Conservation (phyloP, 202 grass and related monocot species). For the Panicum virgatum region DNA sequence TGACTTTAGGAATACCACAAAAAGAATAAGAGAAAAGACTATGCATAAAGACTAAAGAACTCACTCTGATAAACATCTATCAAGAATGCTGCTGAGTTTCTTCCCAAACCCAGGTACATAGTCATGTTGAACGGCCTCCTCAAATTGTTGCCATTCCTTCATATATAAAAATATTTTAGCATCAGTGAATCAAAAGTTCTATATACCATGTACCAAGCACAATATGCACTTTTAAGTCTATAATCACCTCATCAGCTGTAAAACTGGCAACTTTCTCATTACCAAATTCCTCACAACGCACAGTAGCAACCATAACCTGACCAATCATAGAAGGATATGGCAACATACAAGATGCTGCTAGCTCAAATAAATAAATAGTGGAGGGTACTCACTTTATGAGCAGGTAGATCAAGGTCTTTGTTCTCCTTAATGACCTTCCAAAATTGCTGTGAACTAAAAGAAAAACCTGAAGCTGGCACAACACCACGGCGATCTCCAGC, state of each 20-base stretch:
- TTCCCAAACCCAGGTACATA: slow-evolving; percentile 82
- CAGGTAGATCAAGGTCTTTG: slow-evolving; percentile 96
- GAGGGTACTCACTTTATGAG: slow-evolving; percentile 76
- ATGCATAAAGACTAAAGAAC: slow-evolving; percentile 27
- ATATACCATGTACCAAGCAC: not conserved
- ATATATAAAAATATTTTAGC: slow-evolving; percentile 17
- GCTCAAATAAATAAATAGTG: slow-evolving; percentile 16
- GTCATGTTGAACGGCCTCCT: slow-evolving; percentile 75
- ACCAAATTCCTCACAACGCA: slow-evolving; percentile 96
- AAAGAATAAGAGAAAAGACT: slow-evolving; percentile 9
- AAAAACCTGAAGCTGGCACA: slow-evolving; percentile 97
- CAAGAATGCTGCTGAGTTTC: slow-evolving; percentile 68
- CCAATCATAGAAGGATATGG: slow-evolving; percentile 23
- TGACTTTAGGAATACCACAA: slow-evolving; percentile 6
- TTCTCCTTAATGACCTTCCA: slow-evolving; percentile 99
- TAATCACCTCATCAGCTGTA: slow-evolving; percentile 74
- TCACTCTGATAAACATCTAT: slow-evolving; percentile 85
- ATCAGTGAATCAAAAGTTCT: slow-evolving; percentile 17
- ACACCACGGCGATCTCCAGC: slow-evolving; percentile 88
- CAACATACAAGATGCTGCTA: slow-evolving; percentile 21
- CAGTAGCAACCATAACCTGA: slow-evolving; percentile 99
- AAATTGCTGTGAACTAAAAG: slow-evolving; percentile 91
- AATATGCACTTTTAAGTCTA: slow-evolving; percentile 15
- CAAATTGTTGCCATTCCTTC: slow-evolving; percentile 86
- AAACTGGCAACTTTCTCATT: slow-evolving; percentile 83